Base-by-base conservation (phyloP, 345 rosid species). In the Camelina hispida region DNA sequence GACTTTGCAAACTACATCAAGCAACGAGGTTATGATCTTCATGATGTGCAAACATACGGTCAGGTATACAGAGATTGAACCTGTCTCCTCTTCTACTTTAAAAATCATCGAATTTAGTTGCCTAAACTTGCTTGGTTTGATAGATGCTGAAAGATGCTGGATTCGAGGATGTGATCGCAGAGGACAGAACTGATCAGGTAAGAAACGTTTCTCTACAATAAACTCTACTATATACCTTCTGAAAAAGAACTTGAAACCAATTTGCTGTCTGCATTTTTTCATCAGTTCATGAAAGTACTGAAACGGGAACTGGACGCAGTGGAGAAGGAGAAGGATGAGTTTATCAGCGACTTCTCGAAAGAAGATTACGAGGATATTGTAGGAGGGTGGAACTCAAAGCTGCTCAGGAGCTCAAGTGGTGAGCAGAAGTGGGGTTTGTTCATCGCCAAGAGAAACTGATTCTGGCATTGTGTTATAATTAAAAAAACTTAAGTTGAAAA, bases 21-120 rank as follows among this genome's bases (percentile, higher is more conserved):
- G 79, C 87, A 90, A 80, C 85, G 99, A 84, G 99, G 97, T 35
- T 95, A 95, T 79, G 96, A 92, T 83, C 99, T 90, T 78, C 98
- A 93, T 53, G 89, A 85, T 61, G 83, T 93, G 5, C 74, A 89
- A 82, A 68, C 89, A 40, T 95, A 95, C 59, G 94, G 93, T 48
- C 96, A 88, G 97, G 99, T 90, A 83, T 60, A 18, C 51, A 64
- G 25, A 50, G 43, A 62, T 9, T 14, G 0, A 38, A 16, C 12
- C 1, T 5, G 4, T 64, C 61, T 17, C 67, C 18, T 17, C 32
- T 40, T 74, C n/a, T 28, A 20, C 37, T 60, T 25, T 13, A 8
- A 22, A 30, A 12, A 57, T 68, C 35, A 34, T 30, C 56, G 1
- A 34, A 15, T 5, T 43, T 43, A 1, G 51, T 25, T 7, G 4